Evolutionary conservation across 768 basidiomycete genomes (phyloP), one percentile per base, ranked within the genome.

Genomic region (Psilocybe cyanescens): DNA sequence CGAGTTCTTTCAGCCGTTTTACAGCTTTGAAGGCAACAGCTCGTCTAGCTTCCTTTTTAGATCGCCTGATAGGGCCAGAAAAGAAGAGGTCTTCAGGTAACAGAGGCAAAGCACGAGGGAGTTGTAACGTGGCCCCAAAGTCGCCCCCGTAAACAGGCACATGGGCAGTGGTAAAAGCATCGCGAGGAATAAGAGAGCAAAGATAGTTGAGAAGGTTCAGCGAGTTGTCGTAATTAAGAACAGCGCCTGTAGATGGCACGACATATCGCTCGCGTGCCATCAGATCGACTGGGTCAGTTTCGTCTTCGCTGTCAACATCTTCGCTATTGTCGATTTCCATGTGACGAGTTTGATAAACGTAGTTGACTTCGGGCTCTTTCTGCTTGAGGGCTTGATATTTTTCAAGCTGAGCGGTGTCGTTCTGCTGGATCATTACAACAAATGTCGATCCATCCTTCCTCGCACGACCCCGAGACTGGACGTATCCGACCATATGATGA

Each of bases 381-480:
- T 82, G 74, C 55, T 81, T 77, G 66, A 92, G 84, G 5, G 77
- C 70, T 41, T 79, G 72, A 70, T 94, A 94, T 57, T 83, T 82
- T 19, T 78, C 78, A 1, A 88, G 73, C 58, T 89, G 84, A 1
- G 77, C 74, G 1, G 75, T 70, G 51, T 89, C 81, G 53, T 84
- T 83, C 61, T 89, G 76, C 62, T 87, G 85, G 16, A 93, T 80
- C 92, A 97, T 90, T 31, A 95, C 81, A 47, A 95, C 78, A 66
- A 92, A 96, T 2, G 86, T 88, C 1, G 94, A 94, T 0, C 83
- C 78, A 59, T 85, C 84, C 61, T 87, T 89, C 49, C 95, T 81
- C 0, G 95, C 94, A 11, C 95, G 83, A 41, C 95, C 95, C 29
- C 95, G 87, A 17, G 92, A 94, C 72, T 97, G 95, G 45, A 96